Evolutionary conservation across 2,329 filamentous ascomycete species (phyloP).

Genomic region (Trematosphaeria pertusa): DNA sequence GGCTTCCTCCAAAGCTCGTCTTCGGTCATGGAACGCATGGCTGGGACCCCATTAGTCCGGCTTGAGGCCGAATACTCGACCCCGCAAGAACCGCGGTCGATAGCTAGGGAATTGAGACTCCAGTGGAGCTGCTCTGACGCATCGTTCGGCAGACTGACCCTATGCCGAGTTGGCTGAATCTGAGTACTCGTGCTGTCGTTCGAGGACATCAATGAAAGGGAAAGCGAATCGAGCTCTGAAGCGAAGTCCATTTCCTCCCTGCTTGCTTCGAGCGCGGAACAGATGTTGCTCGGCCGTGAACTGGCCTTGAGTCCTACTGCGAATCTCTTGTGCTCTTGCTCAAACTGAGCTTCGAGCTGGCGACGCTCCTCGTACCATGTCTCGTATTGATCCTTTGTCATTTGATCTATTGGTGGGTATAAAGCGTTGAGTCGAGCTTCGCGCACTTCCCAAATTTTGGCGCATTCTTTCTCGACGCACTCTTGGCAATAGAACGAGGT

Average conservation of each 20-base stretch:
- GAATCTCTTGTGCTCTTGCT: conserved; percentile 33
- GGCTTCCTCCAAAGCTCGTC: conserved; percentile 38
- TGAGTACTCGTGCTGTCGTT: conserved; percentile 17
- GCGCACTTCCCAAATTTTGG: conserved; percentile 36
- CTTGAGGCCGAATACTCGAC: conserved; percentile 35
- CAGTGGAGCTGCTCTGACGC: conserved; percentile 46
- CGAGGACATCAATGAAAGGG: conserved; percentile 36
- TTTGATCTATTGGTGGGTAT: conserved; percentile 36
- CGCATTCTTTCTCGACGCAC: conserved; percentile 37
- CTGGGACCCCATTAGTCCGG: conserved; percentile 15
- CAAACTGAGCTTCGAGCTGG: conserved; percentile 35
- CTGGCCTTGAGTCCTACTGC: conserved; percentile 32
- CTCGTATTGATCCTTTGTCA: conserved; percentile 42
- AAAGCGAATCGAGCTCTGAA: conserved; percentile 39
- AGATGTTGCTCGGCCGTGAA: conserved; percentile 38
- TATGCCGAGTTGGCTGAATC: conserved; percentile 22
- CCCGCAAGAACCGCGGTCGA: conserved; percentile 43
- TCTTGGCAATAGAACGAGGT: conserved; percentile 42
- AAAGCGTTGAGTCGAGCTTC: conserved; percentile 34
- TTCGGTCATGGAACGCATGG: conserved; percentile 18
- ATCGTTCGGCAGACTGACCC: conserved; percentile 38
- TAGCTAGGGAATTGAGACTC: conserved; percentile 38
- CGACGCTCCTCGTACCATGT: conserved; percentile 39
- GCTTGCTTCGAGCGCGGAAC: conserved; percentile 36
- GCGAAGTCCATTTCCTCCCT: conserved; percentile 42